Evolutionary conservation across 2,329 filamentous ascomycete species (phyloP), one percentile per base, ranked within the genome.

Genomic region (Emmonsiellopsis sp.): DNA sequence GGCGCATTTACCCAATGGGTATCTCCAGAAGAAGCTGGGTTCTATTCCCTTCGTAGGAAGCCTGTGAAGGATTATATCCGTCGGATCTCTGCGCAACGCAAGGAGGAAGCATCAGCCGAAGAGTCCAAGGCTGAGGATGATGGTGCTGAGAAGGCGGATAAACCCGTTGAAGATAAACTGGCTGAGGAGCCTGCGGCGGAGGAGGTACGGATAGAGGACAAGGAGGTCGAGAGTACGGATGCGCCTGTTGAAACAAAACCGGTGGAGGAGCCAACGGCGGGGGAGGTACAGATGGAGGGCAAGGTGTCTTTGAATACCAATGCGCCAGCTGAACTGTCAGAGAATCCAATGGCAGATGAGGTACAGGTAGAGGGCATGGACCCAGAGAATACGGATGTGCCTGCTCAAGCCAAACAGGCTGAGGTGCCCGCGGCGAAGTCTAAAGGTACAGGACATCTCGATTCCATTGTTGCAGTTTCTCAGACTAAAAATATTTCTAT

Each of bases 1-100:
- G 82, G 82, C 52, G 82, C 81, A 32, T 76, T 77, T 37, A 74
- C 78, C 36, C 82, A 85, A 64, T 78, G 76, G 5, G 63, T 79
- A 48, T 74, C 79, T 46, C 69, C 74, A 37, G 68, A 74, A 1
- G 74, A 78, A 58, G 76, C 82, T 2, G 82, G 82, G 9, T 84
- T 74, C 64, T 85, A 84, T 63, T 71, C 73, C 54, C 63, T 70
- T 45, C 70, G 67, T 33, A 71, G 78, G 54, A 77, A 74, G 55
- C 71, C 70, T 32, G 74, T 78, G 37, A 74, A 71, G 50, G 67
- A 66, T 56, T 62, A 65, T 11, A 49, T 67, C 49, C 55, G 55
- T 40, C 51, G 49, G 27, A 36, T 50, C 14, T 55, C 60, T 31
- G 17, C 39, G 6, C 13, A 36, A 7, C 32, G 5, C 2, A 17